Conservation (phyloP, 495 filamentous ascomycete genomes). For the Penicillium roqueforti region DNA sequence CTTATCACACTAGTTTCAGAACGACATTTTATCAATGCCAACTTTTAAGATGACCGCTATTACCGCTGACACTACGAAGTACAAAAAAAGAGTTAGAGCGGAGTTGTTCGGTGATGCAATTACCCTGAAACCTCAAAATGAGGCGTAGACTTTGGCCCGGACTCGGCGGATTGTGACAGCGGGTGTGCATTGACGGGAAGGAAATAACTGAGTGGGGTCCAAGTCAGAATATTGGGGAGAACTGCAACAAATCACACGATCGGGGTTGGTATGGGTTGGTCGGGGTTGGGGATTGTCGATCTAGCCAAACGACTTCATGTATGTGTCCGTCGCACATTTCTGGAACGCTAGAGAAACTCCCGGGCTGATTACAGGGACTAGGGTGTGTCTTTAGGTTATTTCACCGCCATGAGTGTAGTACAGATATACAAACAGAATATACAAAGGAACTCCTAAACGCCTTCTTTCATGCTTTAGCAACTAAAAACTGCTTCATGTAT, state of each 20-base stretch:
- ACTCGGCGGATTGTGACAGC: conserved; percentile 20
- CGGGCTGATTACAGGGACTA: neutral
- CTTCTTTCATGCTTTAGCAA: neutral
- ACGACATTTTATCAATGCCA: conserved; percentile 3
- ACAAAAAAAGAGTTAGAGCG: conserved; percentile 8
- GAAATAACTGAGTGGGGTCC: conserved; percentile 6
- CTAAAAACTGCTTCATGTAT: neutral
- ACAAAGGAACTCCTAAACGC: neutral
- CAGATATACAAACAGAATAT: neutral
- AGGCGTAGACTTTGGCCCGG: conserved; percentile 12
- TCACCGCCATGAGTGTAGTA: conserved; percentile 8
- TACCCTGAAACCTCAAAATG: conserved; percentile 24
- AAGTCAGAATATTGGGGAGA: neutral
- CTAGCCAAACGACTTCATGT: neutral
- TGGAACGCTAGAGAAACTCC: conserved; percentile 3
- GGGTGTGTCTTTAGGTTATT: neutral
- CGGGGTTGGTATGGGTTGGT: neutral
- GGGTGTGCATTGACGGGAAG: conserved; percentile 10
- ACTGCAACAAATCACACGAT: conserved; percentile 4
- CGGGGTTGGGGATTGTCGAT: neutral
- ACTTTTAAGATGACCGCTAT: conserved; percentile 9
- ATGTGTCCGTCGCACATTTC: neutral
- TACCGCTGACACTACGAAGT: conserved; percentile 12
- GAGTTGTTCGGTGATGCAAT: conserved; percentile 24
- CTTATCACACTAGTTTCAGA: conserved; percentile 4